Evolutionary conservation across 1,139 yeast genomes (phyloP).

Genomic region (Yamadazyma dendronema): DNA sequence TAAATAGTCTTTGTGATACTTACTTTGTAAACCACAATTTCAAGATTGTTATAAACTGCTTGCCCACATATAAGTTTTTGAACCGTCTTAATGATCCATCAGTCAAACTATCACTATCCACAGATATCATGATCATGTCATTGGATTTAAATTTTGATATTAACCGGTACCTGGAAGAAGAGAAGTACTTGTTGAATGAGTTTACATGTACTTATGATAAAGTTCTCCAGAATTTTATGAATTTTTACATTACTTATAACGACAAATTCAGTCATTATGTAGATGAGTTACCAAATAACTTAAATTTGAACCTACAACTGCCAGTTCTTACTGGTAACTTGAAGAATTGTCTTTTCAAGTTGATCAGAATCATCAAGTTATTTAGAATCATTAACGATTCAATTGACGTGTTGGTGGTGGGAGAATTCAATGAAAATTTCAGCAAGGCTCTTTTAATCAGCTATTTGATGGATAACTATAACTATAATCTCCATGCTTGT

Average conservation of each 20-base stretch:
- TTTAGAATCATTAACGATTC: constrained; percentile 32
- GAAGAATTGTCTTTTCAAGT: constrained; percentile 36
- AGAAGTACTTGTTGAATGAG: constrained; percentile 21
- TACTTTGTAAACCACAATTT: constrained; percentile 26
- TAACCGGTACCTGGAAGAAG: constrained; percentile 19
- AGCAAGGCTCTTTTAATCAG: constrained; percentile 38
- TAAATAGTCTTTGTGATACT: constrained; percentile 9
- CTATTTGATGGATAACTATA: constrained; percentile 44
- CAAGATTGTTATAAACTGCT: constrained; percentile 43
- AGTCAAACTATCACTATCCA: constrained; percentile 25
- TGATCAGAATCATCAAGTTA: constrained; percentile 38
- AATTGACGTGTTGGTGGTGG: constrained; percentile 37
- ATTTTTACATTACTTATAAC: constrained; percentile 36
- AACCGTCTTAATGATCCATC: constrained; percentile 19
- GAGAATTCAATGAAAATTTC: constrained; percentile 33
- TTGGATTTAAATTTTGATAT: constrained; percentile 37
- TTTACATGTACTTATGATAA: constrained; percentile 31
- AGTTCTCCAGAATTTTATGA: constrained; percentile 39
- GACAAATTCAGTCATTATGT: constrained; percentile 26
- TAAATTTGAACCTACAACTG: constrained; percentile 26
- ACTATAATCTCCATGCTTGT: constrained; percentile 33
- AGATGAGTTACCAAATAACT: constrained; percentile 30
- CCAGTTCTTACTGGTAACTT: constrained; percentile 43
- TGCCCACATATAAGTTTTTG: constrained; percentile 32
- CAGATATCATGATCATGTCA: constrained; percentile 39